Conservation (phyloP, 2,329 filamentous ascomycete species). For the Aspergillus ustus region DNA sequence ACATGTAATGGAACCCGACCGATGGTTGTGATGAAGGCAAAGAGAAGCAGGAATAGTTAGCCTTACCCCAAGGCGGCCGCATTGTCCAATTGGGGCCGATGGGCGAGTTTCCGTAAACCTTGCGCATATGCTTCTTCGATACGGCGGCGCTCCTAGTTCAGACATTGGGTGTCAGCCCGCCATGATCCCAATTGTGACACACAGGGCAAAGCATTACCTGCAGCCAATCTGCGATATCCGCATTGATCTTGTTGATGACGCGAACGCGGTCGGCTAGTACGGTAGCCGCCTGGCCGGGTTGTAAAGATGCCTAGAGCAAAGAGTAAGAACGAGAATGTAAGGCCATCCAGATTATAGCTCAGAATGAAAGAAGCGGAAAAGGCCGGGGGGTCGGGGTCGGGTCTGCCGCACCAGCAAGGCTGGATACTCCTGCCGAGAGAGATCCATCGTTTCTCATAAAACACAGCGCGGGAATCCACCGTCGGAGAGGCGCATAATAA, state of each 20-base stretch:
- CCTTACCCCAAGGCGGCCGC: slow-evolving; percentile 84
- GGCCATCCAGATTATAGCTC: slow-evolving; percentile 6
- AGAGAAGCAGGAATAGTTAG: slow-evolving; percentile 11
- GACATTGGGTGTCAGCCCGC: slow-evolving; percentile 18
- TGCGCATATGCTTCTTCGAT: slow-evolving; percentile 89
- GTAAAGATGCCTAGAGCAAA: slow-evolving; percentile 69
- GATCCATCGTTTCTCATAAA: slow-evolving; percentile 62
- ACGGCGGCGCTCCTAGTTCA: slow-evolving; percentile 79
- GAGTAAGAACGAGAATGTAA: slow-evolving; percentile 16
- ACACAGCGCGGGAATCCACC: slow-evolving; percentile 25
- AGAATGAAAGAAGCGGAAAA: slow-evolving; percentile 5
- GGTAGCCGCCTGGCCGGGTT: slow-evolving; percentile 79
- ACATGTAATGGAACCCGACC: no score
- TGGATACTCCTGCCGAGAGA: slow-evolving; percentile 89
- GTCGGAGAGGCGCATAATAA: slow-evolving; percentile 40
- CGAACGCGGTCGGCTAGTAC: slow-evolving; percentile 86
- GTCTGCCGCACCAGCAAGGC: slow-evolving; percentile 77
- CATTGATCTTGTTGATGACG: slow-evolving; percentile 83
- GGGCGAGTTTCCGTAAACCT: slow-evolving; percentile 78
- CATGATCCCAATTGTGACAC: slow-evolving; percentile 12
- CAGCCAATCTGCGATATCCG: slow-evolving; percentile 94
- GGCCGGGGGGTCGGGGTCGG: slow-evolving; percentile 3
- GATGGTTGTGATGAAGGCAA: neutral
- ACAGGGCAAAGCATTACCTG: slow-evolving; percentile 64
- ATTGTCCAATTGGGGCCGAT: slow-evolving; percentile 73